Base-by-base conservation (phyloP, 345 rosid genomes). In the Acer saccharum region DNA sequence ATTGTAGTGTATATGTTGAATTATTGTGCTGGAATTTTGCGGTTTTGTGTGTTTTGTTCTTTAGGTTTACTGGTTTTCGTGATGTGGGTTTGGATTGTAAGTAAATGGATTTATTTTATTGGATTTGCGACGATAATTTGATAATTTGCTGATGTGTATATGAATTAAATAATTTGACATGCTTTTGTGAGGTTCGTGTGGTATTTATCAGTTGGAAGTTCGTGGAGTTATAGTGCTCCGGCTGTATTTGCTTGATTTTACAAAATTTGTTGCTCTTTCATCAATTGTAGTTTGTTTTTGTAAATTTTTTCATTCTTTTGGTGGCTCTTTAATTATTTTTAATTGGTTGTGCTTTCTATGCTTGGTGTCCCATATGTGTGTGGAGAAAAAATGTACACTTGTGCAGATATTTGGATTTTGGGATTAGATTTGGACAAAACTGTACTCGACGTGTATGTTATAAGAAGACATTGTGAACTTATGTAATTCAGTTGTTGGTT, bases 371-470 rank as follows among this genome's bases (percentile, higher is more conserved):
- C 11, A 43, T 43, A 43, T 43, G 9, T 43, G 46, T 43, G 46
- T 43, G 9, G 46, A 43, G 14, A 70, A 21, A 27, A 50, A 14
- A 50, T 43, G 46, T 27, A 70, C 50, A 23, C 18, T 2, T 66
- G 20, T 54, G 63, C 25, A 43, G 46, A 43, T 9, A 54, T 1
- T 54, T 35, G 32, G 32, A 29, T 54, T 54, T 71, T 39, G 65
- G 13, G 25, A 72, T 72, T 60, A 20, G n/a, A 72, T 72, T 72
- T 20, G 69, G 43, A 62, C 23, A 60, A 64, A 29, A 73, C 44
- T 43, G 43, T 73, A 60, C 46, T 43, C 9, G 46, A 43, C 4
- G 35, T 7, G 1, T 57, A 10, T 57, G 27, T 48, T 5, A 71
- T n/a, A 18, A 6, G 65, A 58, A 29, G 44, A 52, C 21, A 17